Percentiles rank a stretch among this genome's conserved stretches.
These are phyloP conservation scores for Beauveria australis DNA, from an alignment of 2,329 filamentous ascomycete genomes.

Conservation along the genomic window DNA sequence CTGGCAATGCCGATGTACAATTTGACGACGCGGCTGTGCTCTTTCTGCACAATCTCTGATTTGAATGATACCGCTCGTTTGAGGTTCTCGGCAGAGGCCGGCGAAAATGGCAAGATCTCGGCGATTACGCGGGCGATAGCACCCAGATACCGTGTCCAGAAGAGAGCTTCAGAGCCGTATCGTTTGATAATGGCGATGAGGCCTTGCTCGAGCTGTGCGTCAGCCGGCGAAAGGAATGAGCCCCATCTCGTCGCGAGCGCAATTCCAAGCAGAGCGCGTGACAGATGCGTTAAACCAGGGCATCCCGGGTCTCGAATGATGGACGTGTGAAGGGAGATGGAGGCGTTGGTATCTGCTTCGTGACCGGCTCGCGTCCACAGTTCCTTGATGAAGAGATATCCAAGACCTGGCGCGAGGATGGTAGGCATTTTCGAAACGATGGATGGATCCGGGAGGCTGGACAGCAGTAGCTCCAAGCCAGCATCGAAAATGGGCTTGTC, in stretches of 20 bases:
- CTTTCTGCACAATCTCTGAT: conserved; percentile 18
- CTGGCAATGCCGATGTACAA: conserved; percentile 28
- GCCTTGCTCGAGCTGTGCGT: conserved; percentile 34
- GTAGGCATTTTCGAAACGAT: conserved; percentile 30
- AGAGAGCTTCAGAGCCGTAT: conserved; percentile 31
- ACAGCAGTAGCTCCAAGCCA: conserved; percentile 29
- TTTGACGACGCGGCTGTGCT: conserved; percentile 27
- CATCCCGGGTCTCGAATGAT: conserved; percentile 58
- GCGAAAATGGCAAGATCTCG: conserved; percentile 33
- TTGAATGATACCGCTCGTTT: conserved; percentile 24
- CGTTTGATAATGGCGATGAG: conserved; percentile 34
- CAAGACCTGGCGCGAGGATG: conserved; percentile 35
- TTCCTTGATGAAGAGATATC: conserved; percentile 36
- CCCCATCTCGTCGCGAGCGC: conserved; percentile 69
- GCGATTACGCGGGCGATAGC: conserved; percentile 37
- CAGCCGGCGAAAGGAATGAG: conserved; percentile 44
- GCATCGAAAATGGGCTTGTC: conserved; percentile 27
- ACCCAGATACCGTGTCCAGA: conserved; percentile 48
- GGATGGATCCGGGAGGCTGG: conserved; percentile 33
- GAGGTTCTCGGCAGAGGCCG: conserved; percentile 27
- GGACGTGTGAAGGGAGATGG: conserved; percentile 64
- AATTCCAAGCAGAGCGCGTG: conserved; percentile 63
- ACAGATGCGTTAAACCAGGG: conserved; percentile 66
- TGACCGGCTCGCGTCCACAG: conserved; percentile 46
- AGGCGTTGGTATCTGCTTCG: conserved; percentile 46